Evolutionary conservation across 345 rosid genomes (phyloP), one percentile per base, ranked within the genome.

Genomic region (Rhodamnia argentea): DNA sequence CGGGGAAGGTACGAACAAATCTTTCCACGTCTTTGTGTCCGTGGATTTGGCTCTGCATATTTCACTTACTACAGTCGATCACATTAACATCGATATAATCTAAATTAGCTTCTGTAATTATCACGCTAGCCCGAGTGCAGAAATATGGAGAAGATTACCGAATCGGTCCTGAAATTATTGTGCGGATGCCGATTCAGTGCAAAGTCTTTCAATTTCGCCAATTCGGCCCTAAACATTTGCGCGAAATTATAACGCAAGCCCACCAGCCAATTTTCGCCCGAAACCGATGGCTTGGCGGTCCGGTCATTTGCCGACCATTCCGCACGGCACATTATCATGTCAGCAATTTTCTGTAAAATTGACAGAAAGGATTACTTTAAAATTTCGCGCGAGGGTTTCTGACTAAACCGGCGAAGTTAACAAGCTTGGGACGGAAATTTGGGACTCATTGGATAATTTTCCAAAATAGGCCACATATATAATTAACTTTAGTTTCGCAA

Each of bases 131-230:
- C 10, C 13, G 0, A 5, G 10, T 4, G 76, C 42, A 64, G 29
- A 64, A 1, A 64, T 64, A 29, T 3, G 1, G 22, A 32, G 12
- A 64, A 29, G 32, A 15, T 32, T 64, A 29, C 1, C 23, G 3
- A 29, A 16, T 29, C 44, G 3, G 4, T 29, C 18, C 0, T 32
- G 15, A 64, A 64, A 32, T 29, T 64, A 64, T 32, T 15, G 23
- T 64, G 7, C 20, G 6, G 0, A 8, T 16, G 4, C 0, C 44
- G 1, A 64, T 8, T 64, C 2, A 4, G 4, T 64, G 18, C 0
- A 8, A 32, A 32, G 32, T 0, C 3, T 29, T 32, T 29, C 18
- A 4, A 15, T 29, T 32, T 16, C 4, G 1, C 1, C 20, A 16
- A 64, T 15, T 29, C 20, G 1, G 4, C 2, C 23, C 44, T 32